Conservation (phyloP, 2,329 filamentous ascomycete species). For the Nothopassalora personata region DNA sequence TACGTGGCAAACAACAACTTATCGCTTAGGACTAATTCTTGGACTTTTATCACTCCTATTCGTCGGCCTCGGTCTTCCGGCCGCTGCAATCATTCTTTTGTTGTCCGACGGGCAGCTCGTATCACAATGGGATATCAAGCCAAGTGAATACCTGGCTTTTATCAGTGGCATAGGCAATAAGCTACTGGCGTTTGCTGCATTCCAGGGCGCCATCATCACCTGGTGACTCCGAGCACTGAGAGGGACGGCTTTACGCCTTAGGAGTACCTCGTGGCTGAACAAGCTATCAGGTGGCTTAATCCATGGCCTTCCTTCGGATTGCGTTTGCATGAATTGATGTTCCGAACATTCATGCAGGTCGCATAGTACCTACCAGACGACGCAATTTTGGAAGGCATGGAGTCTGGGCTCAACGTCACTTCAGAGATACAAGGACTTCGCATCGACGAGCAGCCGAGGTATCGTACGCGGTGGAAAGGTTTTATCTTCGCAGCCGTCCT, state of each 20-base stretch:
- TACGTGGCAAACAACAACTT: conserved; percentile 1
- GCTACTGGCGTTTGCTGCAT: conserved; percentile 3
- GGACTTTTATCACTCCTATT: background rate
- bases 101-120: conserved; percentile 6
- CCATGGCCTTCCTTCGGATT: too few species aligned
- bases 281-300: too few species aligned
- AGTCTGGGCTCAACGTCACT: too few species aligned
- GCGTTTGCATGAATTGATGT: too few species aligned
- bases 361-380: too few species aligned
- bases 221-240: conserved; percentile 6
- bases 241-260: background rate
- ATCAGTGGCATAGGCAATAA: conserved; percentile 10
- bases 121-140: conserved; percentile 1
- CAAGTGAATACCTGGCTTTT: conserved; percentile 6
- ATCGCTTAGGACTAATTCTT: conserved; percentile 1
- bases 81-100: background rate
- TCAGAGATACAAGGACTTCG: background rate
- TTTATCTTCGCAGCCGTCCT: background rate
- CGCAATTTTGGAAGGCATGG: too few species aligned
- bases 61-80: conserved; percentile 6
- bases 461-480: background rate
- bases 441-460: background rate
- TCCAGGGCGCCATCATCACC: conserved; percentile 8
- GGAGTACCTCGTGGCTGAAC: too few species aligned
- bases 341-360: too few species aligned